A percentile compares a stretch with the other conserved stretches of the same genome.
phyloP scores from a whole-genome alignment of 2,329 filamentous ascomycete genomes.

The Dactylellina sp. region DNA sequence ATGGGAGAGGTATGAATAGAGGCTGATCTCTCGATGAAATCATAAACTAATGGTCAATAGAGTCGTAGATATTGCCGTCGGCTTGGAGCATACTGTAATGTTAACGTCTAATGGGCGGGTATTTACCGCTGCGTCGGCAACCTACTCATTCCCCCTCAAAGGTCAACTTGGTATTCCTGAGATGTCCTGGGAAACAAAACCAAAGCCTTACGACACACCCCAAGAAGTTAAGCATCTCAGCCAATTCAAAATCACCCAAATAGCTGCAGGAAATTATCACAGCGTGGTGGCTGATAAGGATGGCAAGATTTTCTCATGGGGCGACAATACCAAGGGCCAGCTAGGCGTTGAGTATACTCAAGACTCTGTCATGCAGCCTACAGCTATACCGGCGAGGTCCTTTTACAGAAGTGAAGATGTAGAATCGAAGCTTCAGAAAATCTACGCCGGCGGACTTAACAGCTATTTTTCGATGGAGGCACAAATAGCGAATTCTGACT shows the following conservation, averaged over 20 bases:
- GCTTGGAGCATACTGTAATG: constrained; percentile 86
- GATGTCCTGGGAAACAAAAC: constrained; percentile 81
- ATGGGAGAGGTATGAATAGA: constrained; percentile 64
- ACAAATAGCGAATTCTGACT: constrained; percentile 19
- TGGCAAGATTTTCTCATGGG: constrained; percentile 85
- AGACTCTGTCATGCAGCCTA: constrained; percentile 76
- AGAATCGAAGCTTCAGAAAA: constrained; percentile 71
- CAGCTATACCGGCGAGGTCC: constrained; percentile 75
- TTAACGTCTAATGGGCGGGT: constrained; percentile 86
- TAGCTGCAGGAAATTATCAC: constrained; percentile 88
- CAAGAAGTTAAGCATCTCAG: constrained; percentile 82
- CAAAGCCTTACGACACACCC: constrained; percentile 79
- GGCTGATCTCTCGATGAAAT: background rate
- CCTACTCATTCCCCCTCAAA: constrained; percentile 79
- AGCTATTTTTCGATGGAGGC: constrained; percentile 90
- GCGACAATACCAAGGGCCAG: constrained; percentile 92
- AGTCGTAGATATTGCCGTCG: constrained; percentile 78
- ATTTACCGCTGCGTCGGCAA: constrained; percentile 86
- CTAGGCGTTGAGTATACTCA: constrained; percentile 80
- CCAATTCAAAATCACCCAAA: constrained; percentile 74
- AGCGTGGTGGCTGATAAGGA: constrained; percentile 80
- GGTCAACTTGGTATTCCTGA: constrained; percentile 91
- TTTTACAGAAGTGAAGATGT: constrained; percentile 70
- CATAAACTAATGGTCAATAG: constrained; percentile 62
- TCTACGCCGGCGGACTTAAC: constrained; percentile 87